These are phyloP conservation scores for Fusarium liriodendri DNA, from an alignment of 2,329 filamentous ascomycete genomes.

Conservation along the genomic window DNA sequence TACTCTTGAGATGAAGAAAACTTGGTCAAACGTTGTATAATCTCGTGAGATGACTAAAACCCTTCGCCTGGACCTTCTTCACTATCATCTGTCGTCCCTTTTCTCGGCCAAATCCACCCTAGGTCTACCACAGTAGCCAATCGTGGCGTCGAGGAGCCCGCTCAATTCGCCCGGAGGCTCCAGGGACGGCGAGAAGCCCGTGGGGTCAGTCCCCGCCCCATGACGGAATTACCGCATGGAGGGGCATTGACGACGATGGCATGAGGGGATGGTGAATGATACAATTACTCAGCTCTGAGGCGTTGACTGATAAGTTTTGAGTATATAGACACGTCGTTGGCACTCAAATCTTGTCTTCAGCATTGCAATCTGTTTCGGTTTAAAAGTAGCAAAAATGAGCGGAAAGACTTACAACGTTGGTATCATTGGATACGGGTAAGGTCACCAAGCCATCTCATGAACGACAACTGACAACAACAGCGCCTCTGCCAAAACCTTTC, in stretches of 20 bases:
- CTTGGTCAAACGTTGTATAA: background rate
- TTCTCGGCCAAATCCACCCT: conserved; percentile 42
- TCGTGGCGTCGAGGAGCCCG: conserved; percentile 19
- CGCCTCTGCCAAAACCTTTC: conserved; percentile 80
- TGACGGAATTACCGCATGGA: conserved; percentile 37
- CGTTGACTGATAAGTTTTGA: background rate
- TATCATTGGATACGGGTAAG: conserved; percentile 64
- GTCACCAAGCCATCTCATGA: conserved; percentile 20
- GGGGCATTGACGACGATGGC: conserved; percentile 4
- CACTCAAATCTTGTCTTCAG: background rate
- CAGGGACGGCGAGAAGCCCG: conserved; percentile 32
- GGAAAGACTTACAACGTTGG: conserved; percentile 61
- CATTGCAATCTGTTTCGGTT: background rate
- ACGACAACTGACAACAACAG: conserved; percentile 48
- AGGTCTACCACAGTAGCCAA: conserved; percentile 7
- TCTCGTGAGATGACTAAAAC: conserved; percentile 28
- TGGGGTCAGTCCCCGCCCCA: conserved; percentile 36
- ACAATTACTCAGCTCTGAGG: conserved; percentile 6
- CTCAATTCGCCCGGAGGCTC: conserved; percentile 17
- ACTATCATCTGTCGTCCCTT: background rate
- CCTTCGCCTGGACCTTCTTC: conserved; percentile 36
- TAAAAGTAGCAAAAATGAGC: conserved; percentile 41
- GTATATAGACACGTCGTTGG: background rate
- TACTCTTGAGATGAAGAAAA: background rate
- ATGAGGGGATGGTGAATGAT: conserved; percentile 10